Conservation (phyloP, 1,139 yeast species). For the Candida albicans region DNA sequence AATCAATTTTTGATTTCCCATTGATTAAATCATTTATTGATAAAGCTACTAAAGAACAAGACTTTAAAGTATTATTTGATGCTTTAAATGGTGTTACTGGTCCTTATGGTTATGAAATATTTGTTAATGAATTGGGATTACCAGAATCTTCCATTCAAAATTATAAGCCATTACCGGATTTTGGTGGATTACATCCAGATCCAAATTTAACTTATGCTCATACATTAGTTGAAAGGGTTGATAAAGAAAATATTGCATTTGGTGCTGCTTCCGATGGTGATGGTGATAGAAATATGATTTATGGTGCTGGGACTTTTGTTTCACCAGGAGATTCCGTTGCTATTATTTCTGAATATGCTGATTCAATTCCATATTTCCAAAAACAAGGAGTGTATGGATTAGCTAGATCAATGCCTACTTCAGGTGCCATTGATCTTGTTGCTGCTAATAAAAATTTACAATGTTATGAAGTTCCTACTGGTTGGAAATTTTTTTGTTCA, state of each 20-base stretch:
- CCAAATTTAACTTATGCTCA: constrained; percentile 95
- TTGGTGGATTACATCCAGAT: constrained; percentile 98
- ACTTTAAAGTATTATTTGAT: constrained; percentile 80
- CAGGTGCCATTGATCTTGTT: constrained; percentile 90
- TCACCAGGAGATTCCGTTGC: constrained; percentile 99
- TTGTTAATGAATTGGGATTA: constrained; percentile 81
- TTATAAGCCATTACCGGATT: constrained; percentile 77
- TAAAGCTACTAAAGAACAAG: constrained; percentile 40
- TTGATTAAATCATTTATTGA: constrained; percentile 71
- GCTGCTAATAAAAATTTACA: constrained; percentile 75
- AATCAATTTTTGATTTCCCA: constrained; percentile 84
- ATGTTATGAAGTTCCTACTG: constrained; percentile 95
- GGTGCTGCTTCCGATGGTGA: constrained; percentile 99
- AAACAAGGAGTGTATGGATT: constrained; percentile 86
- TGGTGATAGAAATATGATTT: constrained; percentile 98
- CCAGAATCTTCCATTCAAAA: constrained; percentile 74
- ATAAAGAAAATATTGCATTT: constrained; percentile 74
- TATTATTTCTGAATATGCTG: constrained; percentile 91
- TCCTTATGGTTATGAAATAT: constrained; percentile 87
- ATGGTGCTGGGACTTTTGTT: constrained; percentile 93
- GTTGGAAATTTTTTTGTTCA: constrained; percentile 98
- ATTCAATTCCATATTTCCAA: constrained; percentile 84
- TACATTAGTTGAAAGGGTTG: constrained; percentile 83
- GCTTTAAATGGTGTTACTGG: constrained; percentile 96
- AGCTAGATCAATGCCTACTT: constrained; percentile 98